Base-by-base conservation (phyloP, 768 basidiomycete genomes). In the Crepidotus variabilis region DNA sequence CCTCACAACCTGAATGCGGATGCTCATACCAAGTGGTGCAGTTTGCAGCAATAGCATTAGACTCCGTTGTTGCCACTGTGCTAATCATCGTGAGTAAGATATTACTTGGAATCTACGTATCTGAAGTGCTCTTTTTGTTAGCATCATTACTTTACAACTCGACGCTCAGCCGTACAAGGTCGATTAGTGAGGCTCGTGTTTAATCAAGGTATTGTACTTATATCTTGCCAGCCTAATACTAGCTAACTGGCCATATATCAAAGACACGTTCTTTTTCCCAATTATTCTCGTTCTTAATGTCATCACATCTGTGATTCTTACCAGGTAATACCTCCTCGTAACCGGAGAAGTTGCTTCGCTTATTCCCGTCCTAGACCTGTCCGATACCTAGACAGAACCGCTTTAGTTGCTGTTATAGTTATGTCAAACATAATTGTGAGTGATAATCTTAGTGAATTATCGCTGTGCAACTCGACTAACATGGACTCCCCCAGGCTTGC, bases 401-500 rank as follows among this genome's bases (percentile, higher is more conserved):
- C 39, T 20, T 45, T 56, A 20, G 43, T 49, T 13, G 48, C 49
- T 3, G 55, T 22, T 1, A 28, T 56, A 22, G 20, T 51, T 18
- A n/a, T 56, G 14, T 51, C 55, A 14, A 3, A 23, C 2, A 14
- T 56, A 18, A 36, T 56, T 49, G 55, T 56, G 32, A 8, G 23
- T 51, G 2, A 16, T 2, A 28, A 18, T n/a, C 10, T 32, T 39
- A 6, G 21, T 8, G 9, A 35, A 21, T 16, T 0, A 28, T 21
- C n/a, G 39, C 36, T 14, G n/a, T n/a, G n/a, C n/a, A n/a, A n/a
- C 36, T 10, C 39, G 23, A 9, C 22, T 14, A 16, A 22, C n/a
- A n/a, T n/a, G n/a, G n/a, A n/a, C n/a, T 36, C 48, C 2, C 3
- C 16, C 34, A 56, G 55, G 55, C 55, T 5, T 56, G 55, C 55